Evolutionary conservation across 192 early-diverging fungal genomes (phyloP).

Genomic region (Dissophora globulifera): DNA sequence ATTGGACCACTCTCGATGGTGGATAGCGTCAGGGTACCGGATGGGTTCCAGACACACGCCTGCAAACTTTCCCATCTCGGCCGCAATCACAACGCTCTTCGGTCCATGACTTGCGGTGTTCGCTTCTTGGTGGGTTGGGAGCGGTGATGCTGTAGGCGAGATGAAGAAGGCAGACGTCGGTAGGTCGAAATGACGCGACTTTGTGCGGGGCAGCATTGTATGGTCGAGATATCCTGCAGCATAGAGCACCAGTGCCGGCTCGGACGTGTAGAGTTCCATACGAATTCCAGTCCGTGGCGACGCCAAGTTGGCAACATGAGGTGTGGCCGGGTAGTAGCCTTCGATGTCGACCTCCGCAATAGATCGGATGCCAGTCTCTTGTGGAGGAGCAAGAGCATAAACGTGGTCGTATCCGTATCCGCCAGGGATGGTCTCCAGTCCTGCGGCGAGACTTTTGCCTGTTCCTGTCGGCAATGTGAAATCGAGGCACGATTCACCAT

Average conservation of each 20-base stretch:
- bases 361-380: constrained; percentile 17
- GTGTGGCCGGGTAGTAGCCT: constrained; percentile 31
- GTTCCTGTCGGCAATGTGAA: background rate
- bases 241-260: constrained; percentile 84
- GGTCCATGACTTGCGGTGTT: constrained; percentile 19
- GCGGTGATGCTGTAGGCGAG: constrained; percentile 5
- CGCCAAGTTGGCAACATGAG: constrained; percentile 26
- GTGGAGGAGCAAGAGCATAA: constrained; percentile 55
- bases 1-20: constrained; percentile 33
- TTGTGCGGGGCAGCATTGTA: constrained; percentile 14
- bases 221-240: constrained; percentile 80
- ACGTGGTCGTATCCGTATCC: constrained; percentile 87
- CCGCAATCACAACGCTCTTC: constrained; percentile 56
- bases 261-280: constrained; percentile 71
- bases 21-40: constrained; percentile 67
- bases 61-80: constrained; percentile 65
- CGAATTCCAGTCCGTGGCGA: constrained; percentile 64
- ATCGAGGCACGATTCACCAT: constrained; percentile 17
- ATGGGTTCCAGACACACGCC: constrained; percentile 79
- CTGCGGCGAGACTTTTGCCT: constrained; percentile 55
- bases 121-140: background rate
- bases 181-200: constrained; percentile 18
- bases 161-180: background rate
- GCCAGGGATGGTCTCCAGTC: constrained; percentile 65
- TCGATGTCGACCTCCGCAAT: constrained; percentile 15